Conservation (phyloP, 352 stramenopile genomes). For the Pelagophyceae sp. region DNA sequence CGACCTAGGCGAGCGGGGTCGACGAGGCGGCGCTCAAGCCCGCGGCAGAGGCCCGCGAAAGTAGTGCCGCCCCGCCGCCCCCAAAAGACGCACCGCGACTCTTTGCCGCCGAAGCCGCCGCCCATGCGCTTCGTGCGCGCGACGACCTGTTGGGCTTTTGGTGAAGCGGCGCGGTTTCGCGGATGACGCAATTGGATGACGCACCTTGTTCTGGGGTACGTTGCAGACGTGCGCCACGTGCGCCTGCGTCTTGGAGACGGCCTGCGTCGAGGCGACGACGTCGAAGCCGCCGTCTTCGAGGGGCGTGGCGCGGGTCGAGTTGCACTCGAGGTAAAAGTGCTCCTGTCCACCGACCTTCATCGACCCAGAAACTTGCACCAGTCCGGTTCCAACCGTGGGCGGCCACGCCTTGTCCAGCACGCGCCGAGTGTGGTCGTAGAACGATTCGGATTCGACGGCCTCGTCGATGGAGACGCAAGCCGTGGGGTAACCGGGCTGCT, state of each 20-base stretch:
- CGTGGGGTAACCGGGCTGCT: no score
- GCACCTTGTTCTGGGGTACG: slow-evolving; percentile 63
- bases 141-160: slow-evolving; percentile 71
- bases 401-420: slow-evolving; percentile 49
- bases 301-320: slow-evolving; percentile 51
- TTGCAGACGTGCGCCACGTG: slow-evolving; percentile 75
- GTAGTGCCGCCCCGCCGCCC: no score
- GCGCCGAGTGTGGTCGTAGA: slow-evolving; percentile 65
- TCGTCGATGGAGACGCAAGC: slow-evolving; percentile 90
- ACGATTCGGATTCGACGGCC: slow-evolving; percentile 78
- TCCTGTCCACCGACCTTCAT: slow-evolving; percentile 75
- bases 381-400: no score
- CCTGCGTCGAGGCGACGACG: slow-evolving; percentile 85
- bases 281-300: slow-evolving; percentile 74
- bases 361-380: slow-evolving; percentile 45
- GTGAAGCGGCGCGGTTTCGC: background rate
- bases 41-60: background rate
- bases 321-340: slow-evolving; percentile 87
- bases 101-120: slow-evolving; percentile 90
- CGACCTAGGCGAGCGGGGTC: no score
- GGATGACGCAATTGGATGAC: no score
- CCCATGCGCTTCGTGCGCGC: slow-evolving; percentile 84
- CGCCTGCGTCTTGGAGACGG: slow-evolving; percentile 78
- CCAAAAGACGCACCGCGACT: slow-evolving; percentile 76
- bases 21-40: background rate